Evolutionary conservation across 2,329 filamentous ascomycete species (phyloP), one percentile per base, ranked within the genome.

Genomic region (Penicillium paneum): DNA sequence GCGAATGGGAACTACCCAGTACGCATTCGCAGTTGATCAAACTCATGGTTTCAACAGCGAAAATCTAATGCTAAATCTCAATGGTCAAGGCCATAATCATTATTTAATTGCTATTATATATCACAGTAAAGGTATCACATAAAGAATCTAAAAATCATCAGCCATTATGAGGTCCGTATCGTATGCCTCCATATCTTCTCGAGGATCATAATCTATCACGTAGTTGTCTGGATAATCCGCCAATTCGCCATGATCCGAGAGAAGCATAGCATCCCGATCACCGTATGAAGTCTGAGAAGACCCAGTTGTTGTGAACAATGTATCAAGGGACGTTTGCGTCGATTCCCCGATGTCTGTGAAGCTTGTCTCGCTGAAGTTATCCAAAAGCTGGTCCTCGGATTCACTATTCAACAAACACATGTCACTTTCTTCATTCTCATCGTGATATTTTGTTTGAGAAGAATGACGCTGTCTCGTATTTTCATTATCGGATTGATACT

Each of bases 301-400:
- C n/a, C 12, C 19, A 24, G 19, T 31, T 10, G 35, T 19, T 7
- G 49, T 41, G 8, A 34, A 38, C 6, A 38, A 35, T 3, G 21
- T 45, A 26, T 54, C 31, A 6, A 57, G 32, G 11, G 57, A 58
- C 10, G 51, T 56, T 38, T 60, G 55, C 1, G 55, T 58, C 13
- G 49, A 54, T 2, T 60, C 54, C 8, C 44, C 46, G 8, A 49
- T 26, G 21, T 62, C 59, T 34, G 28, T 29, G 17, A 60, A 55
- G 24, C 47, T 56, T 17, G 52, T 48, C n/a, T 62, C 55, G 26
- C 51, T 57, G 26, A 41, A 31, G 28, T 43, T 43, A 19, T 56
- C 53, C 8, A 61, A 36, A 21, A 58, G 52, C 21, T 42, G 54
- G 5, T 35, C 52, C 5, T 62, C 56, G 0, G 45, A 38, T 17